Evolutionary conservation across 2,329 filamentous ascomycete species (phyloP).

Genomic region (Tolypocladium inflatum): DNA sequence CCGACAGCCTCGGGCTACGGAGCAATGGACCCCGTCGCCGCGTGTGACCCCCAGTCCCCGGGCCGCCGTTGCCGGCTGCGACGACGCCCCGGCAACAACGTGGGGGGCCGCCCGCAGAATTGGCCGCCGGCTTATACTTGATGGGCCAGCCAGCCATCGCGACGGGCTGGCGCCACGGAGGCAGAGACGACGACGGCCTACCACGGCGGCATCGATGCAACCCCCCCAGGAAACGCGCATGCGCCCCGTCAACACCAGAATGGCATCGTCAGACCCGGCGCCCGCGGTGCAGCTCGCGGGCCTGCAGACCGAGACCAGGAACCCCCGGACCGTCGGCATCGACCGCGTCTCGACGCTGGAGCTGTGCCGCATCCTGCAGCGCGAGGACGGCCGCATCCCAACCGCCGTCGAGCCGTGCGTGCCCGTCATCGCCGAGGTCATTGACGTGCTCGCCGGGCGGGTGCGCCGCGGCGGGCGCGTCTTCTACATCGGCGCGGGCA

Average conservation of each 20-base stretch:
- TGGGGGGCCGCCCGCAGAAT: no score
- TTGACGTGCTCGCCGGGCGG: constrained; percentile 7
- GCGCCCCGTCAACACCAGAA: neutral
- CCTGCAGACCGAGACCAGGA: constrained; percentile 10
- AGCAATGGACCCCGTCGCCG: neutral
- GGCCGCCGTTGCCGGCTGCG: neutral
- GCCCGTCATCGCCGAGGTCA: constrained; percentile 6
- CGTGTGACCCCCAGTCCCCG: neutral
- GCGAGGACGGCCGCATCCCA: constrained; percentile 7
- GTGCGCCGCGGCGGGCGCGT: constrained; percentile 8
- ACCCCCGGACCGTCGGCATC: constrained; percentile 6
- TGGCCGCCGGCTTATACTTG: no score
- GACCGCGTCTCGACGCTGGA: constrained; percentile 8
- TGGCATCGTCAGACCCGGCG: neutral
- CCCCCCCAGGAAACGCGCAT: neutral
- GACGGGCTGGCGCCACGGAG: neutral
- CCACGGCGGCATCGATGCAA: neutral
- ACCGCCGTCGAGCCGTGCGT: constrained; percentile 9
- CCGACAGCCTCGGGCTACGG: neutral
- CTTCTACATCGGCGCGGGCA: constrained; percentile 27
- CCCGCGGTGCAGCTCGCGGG: constrained; percentile 3
- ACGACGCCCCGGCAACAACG: neutral
- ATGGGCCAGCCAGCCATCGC: neutral
- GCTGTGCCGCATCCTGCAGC: constrained; percentile 10
- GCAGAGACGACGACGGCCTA: neutral